Percentiles rank a stretch among this genome's conserved stretches.
These are phyloP conservation scores for Piloderma croceum DNA, from an alignment of 768 basidiomycete genomes.

Conservation along the genomic window DNA sequence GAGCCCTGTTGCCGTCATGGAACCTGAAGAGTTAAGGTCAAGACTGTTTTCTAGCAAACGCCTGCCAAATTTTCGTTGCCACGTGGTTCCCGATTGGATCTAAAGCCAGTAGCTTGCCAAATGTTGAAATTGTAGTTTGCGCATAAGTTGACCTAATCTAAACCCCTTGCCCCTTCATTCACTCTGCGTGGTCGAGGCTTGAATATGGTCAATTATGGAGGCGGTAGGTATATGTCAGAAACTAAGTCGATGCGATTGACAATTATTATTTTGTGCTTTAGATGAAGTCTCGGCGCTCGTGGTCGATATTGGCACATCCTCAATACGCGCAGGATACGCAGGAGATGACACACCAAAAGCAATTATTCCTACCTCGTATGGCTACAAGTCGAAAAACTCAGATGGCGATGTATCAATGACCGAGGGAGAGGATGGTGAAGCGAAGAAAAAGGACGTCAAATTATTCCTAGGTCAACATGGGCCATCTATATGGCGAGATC, in stretches of 20 bases:
- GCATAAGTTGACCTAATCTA: not conserved
- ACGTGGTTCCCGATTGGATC: too few relatives aligned
- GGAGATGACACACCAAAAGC: constrained; percentile 95
- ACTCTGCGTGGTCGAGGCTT: too few relatives aligned
- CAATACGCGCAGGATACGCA: constrained; percentile 91
- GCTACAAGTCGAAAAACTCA: constrained; percentile 45
- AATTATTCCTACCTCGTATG: constrained; percentile 85
- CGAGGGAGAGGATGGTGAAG: constrained; percentile 29
- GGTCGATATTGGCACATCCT: constrained; percentile 87
- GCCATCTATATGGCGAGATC: constrained; percentile 84
- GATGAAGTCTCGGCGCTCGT: constrained; percentile 98
- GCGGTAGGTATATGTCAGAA: constrained; percentile 46
- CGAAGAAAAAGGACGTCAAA: constrained; percentile 44
- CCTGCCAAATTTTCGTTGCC: not conserved
- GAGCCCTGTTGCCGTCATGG: constrained; percentile 30
- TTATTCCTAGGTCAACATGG: constrained; percentile 84
- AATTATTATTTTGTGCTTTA: constrained; percentile 28
- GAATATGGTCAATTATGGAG: constrained; percentile 82
- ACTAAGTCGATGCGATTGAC: constrained; percentile 3
- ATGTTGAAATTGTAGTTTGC: not conserved
- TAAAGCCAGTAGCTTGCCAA: too few relatives aligned
- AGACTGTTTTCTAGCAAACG: not conserved
- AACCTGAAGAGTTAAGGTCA: constrained; percentile 1
- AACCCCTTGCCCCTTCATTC: too few relatives aligned
- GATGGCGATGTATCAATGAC: constrained; percentile 53